Percentiles rank a stretch among this genome's conserved stretches.
Conservation (phyloP, 352 stramenopile genomes). For the Globisporangium radiosum region DNA sequence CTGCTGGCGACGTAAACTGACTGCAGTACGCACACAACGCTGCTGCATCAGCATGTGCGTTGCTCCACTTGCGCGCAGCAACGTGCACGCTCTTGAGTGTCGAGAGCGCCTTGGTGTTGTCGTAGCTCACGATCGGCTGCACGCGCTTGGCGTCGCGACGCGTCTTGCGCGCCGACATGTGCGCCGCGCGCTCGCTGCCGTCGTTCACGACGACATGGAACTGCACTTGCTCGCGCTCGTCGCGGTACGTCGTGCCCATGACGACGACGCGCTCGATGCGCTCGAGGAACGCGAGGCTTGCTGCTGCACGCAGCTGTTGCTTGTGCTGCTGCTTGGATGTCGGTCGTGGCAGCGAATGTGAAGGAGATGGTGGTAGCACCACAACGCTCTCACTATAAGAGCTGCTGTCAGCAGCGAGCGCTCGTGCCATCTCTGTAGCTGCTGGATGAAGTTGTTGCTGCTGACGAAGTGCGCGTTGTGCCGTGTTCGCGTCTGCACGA, state of each 20-base stretch:
- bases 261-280: slow-evolving; percentile 7
- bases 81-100: slow-evolving; percentile 9
- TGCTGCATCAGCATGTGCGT: neutral
- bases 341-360: neutral
- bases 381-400: neutral
- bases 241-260: slow-evolving; percentile 4
- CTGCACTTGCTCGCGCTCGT: slow-evolving; percentile 11
- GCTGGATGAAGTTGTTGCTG: neutral
- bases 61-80: slow-evolving; percentile 11
- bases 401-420: neutral
- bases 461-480: no score
- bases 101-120: slow-evolving; percentile 10
- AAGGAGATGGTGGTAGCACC: neutral
- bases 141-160: slow-evolving; percentile 8
- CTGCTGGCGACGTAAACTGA: slow-evolving; percentile 9
- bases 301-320: slow-evolving; percentile 5
- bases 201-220: slow-evolving; percentile 12
- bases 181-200: neutral
- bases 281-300: slow-evolving; percentile 11
- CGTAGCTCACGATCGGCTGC: slow-evolving; percentile 5
- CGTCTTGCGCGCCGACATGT: slow-evolving; percentile 2
- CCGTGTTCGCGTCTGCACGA: no score
- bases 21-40: slow-evolving; percentile 9
- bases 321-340: slow-evolving; percentile 8
- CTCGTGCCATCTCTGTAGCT: neutral